Conservation (phyloP, 2,329 filamentous ascomycete species). For the Blastomyces parvus region DNA sequence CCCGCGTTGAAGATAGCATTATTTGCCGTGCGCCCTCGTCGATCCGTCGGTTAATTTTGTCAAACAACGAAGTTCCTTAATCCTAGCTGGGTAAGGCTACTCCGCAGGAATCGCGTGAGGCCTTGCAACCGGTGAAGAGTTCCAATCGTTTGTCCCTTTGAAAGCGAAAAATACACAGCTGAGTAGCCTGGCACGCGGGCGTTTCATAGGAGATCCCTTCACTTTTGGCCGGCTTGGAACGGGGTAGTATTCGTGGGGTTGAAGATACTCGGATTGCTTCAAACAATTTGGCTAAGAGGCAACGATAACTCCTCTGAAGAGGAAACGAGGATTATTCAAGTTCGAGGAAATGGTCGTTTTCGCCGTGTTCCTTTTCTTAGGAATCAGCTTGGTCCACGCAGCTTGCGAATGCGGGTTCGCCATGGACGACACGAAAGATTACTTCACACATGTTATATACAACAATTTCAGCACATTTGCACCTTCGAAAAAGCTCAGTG, state of each 20-base stretch:
- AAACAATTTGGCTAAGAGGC: background rate
- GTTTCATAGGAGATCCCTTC: background rate
- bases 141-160: background rate
- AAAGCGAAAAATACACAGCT: background rate
- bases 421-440: slow-evolving; percentile 16
- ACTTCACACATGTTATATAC: slow-evolving; percentile 22
- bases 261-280: background rate
- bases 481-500: slow-evolving; percentile 15
- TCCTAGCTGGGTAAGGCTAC: background rate
- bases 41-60: background rate
- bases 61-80: background rate
- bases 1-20: background rate
- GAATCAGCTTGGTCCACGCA: slow-evolving; percentile 7
- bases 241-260: background rate
- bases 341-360: background rate
- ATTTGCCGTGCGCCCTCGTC: background rate
- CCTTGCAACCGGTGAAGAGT: background rate
- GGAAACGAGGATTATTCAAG: background rate
- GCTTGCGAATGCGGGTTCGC: slow-evolving; percentile 17
- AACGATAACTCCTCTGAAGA: background rate
- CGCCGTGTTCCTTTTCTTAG: background rate
- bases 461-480: slow-evolving; percentile 20
- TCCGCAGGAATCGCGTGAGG: background rate
- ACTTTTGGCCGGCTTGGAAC: background rate
- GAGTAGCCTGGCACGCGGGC: background rate